A percentile compares a stretch with the other conserved stretches of the same genome.
phyloP scores from a whole-genome alignment of 2,329 filamentous ascomycete genomes.

The Fusarium nodosum region DNA sequence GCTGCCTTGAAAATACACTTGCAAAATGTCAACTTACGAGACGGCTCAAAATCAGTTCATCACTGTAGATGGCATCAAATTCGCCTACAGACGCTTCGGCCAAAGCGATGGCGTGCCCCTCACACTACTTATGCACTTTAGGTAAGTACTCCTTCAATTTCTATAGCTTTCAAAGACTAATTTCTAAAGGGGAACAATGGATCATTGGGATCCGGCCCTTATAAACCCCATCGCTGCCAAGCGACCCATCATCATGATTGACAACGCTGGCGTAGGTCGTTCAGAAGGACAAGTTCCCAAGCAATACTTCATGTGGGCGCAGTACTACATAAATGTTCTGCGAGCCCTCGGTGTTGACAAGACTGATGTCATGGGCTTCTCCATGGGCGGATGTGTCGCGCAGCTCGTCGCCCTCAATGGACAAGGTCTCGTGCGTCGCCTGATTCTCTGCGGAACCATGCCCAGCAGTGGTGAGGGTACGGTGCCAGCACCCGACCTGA shows the following conservation, averaged over 20 bases:
- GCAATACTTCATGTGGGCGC: slow-evolving; percentile 51
- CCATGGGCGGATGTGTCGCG: slow-evolving; percentile 63
- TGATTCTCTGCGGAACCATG: slow-evolving; percentile 62
- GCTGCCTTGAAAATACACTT: not conserved
- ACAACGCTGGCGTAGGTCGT: slow-evolving; percentile 63
- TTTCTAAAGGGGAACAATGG: slow-evolving; percentile 53
- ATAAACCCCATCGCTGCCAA: slow-evolving; percentile 59
- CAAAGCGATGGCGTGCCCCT: slow-evolving; percentile 51
- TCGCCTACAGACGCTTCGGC: slow-evolving; percentile 54
- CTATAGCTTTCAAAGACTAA: not conserved
- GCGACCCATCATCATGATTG: slow-evolving; percentile 61
- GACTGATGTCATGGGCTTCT: slow-evolving; percentile 64
- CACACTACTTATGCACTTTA: slow-evolving; percentile 52
- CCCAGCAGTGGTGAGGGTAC: slow-evolving; percentile 57
- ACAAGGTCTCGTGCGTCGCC: slow-evolving; percentile 55
- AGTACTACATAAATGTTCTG: slow-evolving; percentile 55
- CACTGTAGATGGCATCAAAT: slow-evolving; percentile 51
- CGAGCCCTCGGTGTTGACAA: slow-evolving; percentile 55
- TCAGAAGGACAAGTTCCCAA: slow-evolving; percentile 59
- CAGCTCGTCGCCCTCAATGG: slow-evolving; percentile 61
- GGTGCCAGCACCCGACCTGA: slow-evolving; percentile 48
- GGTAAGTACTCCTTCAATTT: slow-evolving; percentile 44
- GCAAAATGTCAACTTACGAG: slow-evolving; percentile 52
- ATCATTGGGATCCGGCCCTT: slow-evolving; percentile 60
- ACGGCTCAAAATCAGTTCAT: slow-evolving; percentile 50